Base-by-base conservation (phyloP, 208 protist species). In the Leishmania braziliensis region DNA sequence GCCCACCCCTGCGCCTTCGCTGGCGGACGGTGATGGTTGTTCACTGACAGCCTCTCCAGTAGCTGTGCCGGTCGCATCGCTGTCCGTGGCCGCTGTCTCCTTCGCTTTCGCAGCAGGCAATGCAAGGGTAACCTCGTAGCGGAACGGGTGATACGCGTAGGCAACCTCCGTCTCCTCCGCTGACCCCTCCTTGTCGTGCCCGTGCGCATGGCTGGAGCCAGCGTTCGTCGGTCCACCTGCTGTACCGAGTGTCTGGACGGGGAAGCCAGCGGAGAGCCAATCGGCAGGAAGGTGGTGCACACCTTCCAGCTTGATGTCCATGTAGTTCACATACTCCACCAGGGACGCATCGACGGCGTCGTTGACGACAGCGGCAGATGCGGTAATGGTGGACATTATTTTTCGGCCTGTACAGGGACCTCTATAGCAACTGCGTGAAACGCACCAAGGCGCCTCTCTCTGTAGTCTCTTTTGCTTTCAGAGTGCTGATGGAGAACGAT, bases 231-330 rank as follows among this genome's bases (percentile, higher is more conserved):
- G 5, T 18, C 26, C 54, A 5, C 56, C 78, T 46, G 54, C 54
- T 16, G 69, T 54, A 46, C 77, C 60, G 75, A 79, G 70, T 73
- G 77, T 74, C 29, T 63, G 26, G 23, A 50, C 51, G 39, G 62
- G 70, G 51, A 66, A 63, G 4, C 84, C 84, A 26, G 88, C 86
- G 12, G 81, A 70, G n/a, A 84, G 82, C 92, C 94, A 97, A 51
- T 90, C 88, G 0, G 84, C 66, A 0, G 94, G 94, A 43, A 97
- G 54, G 71, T 92, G 89, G 6, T 86, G 69, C 14, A 97, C 78
- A 23, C 81, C 78, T 20, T 92, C 83, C 10, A 97, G 78, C 79
- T 95, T 95, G 33, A 97, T 80, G 72, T 97, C 92, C 50, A 97
- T 48, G 81, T 95, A 92, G 82, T 95, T 97, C 18, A 94, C 90